These are phyloP conservation scores for Myxozyma lipomycoides DNA, from an alignment of 805 yeast genomes.

Conservation along the genomic window DNA sequence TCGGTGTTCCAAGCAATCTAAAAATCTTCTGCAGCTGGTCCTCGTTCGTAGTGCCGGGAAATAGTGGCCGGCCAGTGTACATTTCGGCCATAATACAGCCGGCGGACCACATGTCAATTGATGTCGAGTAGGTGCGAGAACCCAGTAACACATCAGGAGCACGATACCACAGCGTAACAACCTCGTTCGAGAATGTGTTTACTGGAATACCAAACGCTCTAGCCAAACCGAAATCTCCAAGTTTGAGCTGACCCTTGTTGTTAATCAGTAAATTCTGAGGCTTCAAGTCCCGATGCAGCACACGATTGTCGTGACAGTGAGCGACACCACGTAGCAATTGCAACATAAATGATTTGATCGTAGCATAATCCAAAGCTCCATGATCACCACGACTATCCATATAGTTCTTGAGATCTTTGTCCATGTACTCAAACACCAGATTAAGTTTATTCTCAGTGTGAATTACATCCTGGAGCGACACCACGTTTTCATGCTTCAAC, in stretches of 20 bases:
- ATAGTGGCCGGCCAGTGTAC: constrained; percentile 96
- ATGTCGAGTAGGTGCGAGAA: constrained; percentile 90
- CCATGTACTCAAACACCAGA: constrained; percentile 88
- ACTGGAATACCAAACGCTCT: constrained; percentile 98
- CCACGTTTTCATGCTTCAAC: constrained; percentile 86
- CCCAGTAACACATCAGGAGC: constrained; percentile 97
- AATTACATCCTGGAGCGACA: constrained; percentile 88
- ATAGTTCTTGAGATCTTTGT: constrained; percentile 86
- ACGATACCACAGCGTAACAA: constrained; percentile 95
- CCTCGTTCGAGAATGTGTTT: constrained; percentile 95
- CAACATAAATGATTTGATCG: constrained; percentile 88
- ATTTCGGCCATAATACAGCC: constrained; percentile 98
- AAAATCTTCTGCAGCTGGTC: constrained; percentile 91
- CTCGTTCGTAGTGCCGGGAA: constrained; percentile 94
- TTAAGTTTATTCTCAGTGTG: constrained; percentile 96
- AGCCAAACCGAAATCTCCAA: constrained; percentile 96
- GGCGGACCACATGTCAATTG: constrained; percentile 97
- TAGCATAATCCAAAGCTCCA: constrained; percentile 67
- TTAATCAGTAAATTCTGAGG: constrained; percentile 92
- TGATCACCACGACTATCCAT: constrained; percentile 82
- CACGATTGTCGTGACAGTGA: constrained; percentile 81
- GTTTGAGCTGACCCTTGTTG: constrained; percentile 81
- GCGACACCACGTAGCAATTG: constrained; percentile 85
- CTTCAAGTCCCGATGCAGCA: constrained; percentile 79
- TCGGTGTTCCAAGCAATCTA: constrained; percentile 93